A percentile compares a stretch with the other conserved stretches of the same genome.
These are phyloP conservation scores for Nicotiana undulata DNA, from an alignment of 257 asterid species.

Conservation along the genomic window DNA sequence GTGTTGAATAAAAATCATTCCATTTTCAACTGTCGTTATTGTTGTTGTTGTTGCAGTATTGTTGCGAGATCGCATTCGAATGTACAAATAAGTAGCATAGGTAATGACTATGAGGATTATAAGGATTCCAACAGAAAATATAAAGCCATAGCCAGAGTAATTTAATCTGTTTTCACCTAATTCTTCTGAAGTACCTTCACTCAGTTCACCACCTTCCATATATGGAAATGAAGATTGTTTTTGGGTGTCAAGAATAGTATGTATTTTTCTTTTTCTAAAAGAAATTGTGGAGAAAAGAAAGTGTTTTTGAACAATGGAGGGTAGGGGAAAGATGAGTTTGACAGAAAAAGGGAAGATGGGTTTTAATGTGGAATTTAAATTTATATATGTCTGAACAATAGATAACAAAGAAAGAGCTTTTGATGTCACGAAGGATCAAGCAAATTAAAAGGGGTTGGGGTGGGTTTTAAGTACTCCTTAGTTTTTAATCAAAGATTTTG, in stretches of 20 bases:
- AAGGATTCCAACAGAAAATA: conserved; percentile 26
- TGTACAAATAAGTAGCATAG: conserved; percentile 25
- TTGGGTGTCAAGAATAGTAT: not conserved
- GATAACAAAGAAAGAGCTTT: not conserved
- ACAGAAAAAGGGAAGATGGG: not conserved
- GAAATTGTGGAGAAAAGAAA: not conserved
- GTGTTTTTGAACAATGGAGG: not conserved
- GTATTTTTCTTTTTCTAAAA: not conserved
- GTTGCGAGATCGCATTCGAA: not conserved
- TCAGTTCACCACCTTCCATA: not conserved
- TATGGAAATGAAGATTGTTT: no score
- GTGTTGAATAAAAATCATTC: not conserved
- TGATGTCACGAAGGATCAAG: not conserved
- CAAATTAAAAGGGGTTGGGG: not conserved
- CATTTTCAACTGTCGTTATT: not conserved
- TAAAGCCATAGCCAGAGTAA: conserved; percentile 29
- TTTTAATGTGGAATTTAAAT: not conserved
- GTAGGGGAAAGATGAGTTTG: not conserved
- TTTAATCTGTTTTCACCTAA: not conserved
- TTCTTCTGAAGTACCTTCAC: not conserved
- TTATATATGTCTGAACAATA: not conserved
- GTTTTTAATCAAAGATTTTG: no score
- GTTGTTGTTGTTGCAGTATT: not conserved
- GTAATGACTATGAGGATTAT: conserved; percentile 21
- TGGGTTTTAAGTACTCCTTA: no score